A percentile compares a stretch with the other conserved stretches of the same genome.
These are phyloP conservation scores for Xylaria nigripes DNA, from an alignment of 495 filamentous ascomycete species.

Conservation along the genomic window DNA sequence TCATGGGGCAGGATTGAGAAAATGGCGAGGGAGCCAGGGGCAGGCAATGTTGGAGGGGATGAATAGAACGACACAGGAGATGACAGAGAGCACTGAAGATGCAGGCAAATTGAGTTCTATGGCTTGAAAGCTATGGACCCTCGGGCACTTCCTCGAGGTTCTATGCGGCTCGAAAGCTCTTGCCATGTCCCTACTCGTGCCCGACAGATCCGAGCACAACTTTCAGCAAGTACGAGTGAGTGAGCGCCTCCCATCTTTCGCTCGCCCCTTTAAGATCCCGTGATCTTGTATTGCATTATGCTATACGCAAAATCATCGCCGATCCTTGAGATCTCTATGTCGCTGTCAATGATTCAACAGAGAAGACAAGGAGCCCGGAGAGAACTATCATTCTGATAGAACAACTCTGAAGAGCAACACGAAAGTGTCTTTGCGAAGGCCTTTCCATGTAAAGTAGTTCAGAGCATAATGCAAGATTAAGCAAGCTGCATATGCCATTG, in stretches of 20 bases:
- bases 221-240: neutral
- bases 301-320: no score
- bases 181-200: neutral
- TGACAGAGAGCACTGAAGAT: neutral
- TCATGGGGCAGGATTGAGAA: neutral
- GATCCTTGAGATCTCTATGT: no score
- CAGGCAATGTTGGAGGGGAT: neutral
- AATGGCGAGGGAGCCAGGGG: neutral
- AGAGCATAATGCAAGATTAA: no score
- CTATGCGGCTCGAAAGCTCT: neutral
- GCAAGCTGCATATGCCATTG: no score
- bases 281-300: neutral
- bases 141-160: no score
- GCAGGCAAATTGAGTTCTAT: neutral
- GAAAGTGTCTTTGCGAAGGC: no score
- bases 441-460: no score
- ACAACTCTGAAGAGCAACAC: no score
- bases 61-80: neutral
- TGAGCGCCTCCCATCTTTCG: neutral
- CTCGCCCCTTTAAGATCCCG: neutral
- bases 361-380: no score
- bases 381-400: no score
- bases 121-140: neutral
- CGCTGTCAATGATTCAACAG: no score
- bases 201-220: neutral